A percentile compares a stretch with the other conserved stretches of the same genome.
Evolutionary conservation across 345 rosid species (phyloP).

Genomic region (Crucihimalaya himalaica): DNA sequence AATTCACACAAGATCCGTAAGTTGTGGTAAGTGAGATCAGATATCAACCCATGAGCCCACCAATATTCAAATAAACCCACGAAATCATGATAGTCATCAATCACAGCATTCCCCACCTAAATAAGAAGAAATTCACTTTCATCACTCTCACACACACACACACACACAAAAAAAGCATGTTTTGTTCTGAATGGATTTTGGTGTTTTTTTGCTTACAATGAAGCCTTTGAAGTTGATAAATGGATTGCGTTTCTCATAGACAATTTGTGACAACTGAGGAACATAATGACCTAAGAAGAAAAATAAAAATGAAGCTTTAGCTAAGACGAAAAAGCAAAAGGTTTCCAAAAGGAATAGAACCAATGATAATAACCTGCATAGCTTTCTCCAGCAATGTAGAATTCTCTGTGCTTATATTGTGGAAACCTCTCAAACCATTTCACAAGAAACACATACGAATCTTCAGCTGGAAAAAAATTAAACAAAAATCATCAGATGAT

Average conservation of each 20-base stretch:
- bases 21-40: constrained; percentile 73
- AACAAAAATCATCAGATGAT: constrained; percentile 15
- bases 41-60: constrained; percentile 97
- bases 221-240: constrained; percentile 89
- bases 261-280: constrained; percentile 91
- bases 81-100: constrained; percentile 83
- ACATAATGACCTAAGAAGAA: constrained; percentile 78
- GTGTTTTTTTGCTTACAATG: constrained; percentile 52
- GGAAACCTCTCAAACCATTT: constrained; percentile 97
- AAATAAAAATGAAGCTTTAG: constrained; percentile 19
- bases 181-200: neutral
- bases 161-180: too few relatives aligned
- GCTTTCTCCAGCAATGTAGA: constrained; percentile 96
- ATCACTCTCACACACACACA: neutral
- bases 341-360: neutral
- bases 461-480: constrained; percentile 65
- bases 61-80: constrained; percentile 91
- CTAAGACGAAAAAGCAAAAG: neutral
- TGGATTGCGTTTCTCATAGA: constrained; percentile 62
- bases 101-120: constrained; percentile 96
- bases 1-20: constrained; percentile 56
- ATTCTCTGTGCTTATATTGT: constrained; percentile 87
- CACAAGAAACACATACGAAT: constrained; percentile 73
- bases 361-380: constrained; percentile 64
- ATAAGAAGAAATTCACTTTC: neutral